Evolutionary conservation across 148 eudicot genomes (phyloP), one percentile per base, ranked within the genome.

Genomic region (Chenopodium berlandieri): DNA sequence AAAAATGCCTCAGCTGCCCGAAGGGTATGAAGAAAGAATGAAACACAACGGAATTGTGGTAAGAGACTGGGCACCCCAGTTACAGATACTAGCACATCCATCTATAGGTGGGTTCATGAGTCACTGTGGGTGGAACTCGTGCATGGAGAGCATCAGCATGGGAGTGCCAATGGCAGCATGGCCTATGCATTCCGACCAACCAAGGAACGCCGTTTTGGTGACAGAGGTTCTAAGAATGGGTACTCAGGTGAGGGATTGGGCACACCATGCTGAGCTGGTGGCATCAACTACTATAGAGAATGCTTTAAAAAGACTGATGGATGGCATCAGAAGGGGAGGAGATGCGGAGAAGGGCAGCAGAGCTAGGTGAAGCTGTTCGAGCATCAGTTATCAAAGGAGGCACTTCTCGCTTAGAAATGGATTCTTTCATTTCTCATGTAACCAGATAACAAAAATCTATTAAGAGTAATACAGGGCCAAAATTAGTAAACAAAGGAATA

Each of bases 111-210:
- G 92, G 25, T 92, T 91, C 58, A 82, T 91, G 88, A 88, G 91
- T 75, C 89, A 90, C 40, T 91, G 91, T 68, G 92, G 97, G 9
- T 92, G 97, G 97, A 91, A 89, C 75, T 92, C 97, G 19, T 91
- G 97, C 67, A 54, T 90, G 75, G 96, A 92, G 58, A 89, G 94
- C 32, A 83, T 91, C 1, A 82, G 85, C 68, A 88, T 88, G 91
- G 95, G 92, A 5, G 93, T 92, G 40, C 93, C 95, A 0, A 84
- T 92, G 5, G 86, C 82, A 1, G 82, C 90, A 0, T 90, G 94
- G 94, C 94, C 94, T 0, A 92, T 91, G 90, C 92, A 90, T 56
- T 86, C 93, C 0, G 94, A 91, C 46, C 94, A 92, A 79, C 96
- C 94, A 12, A 87, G 81, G 81, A 88, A 92, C 63, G 63, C 90